Conservation (phyloP, 169 alveolate genomes). For the Eimeria praecox region DNA sequence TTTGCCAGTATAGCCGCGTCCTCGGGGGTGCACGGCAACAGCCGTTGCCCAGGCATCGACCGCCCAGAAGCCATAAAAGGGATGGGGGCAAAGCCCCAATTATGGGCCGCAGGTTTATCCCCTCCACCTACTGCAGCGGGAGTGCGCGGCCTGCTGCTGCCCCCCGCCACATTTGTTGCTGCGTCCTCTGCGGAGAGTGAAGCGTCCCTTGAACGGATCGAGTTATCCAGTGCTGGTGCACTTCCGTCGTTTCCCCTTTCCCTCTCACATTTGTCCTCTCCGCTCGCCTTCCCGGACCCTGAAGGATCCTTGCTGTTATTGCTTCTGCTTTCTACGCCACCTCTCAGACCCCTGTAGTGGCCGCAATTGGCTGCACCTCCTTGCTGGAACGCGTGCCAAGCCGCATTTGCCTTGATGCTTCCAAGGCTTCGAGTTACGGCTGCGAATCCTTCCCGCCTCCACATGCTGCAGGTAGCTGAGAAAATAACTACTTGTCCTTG, state of each 20-base stretch:
- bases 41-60: conserved; percentile 86
- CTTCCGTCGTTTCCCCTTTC: neutral
- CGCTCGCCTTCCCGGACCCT: neutral
- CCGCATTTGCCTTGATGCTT: conserved; percentile 5
- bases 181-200: neutral
- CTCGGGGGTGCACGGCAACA: conserved; percentile 84
- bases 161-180: neutral
- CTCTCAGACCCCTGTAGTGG: neutral
- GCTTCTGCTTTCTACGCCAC: neutral
- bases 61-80: conserved; percentile 77
- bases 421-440: neutral
- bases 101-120: neutral
- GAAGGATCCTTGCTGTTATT: neutral
- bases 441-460: conserved; percentile 3
- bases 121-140: neutral
- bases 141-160: neutral
- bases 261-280: neutral
- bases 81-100: conserved; percentile 62
- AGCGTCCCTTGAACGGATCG: neutral
- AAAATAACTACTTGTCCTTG: neutral
- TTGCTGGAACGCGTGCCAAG: neutral
- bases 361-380: neutral
- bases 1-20: conserved; percentile 84
- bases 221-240: neutral
- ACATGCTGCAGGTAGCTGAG: neutral